A percentile compares a stretch with the other conserved stretches of the same genome.
phyloP scores from a whole-genome alignment of 805 yeast species.

The Ogataea parapolymorpha region DNA sequence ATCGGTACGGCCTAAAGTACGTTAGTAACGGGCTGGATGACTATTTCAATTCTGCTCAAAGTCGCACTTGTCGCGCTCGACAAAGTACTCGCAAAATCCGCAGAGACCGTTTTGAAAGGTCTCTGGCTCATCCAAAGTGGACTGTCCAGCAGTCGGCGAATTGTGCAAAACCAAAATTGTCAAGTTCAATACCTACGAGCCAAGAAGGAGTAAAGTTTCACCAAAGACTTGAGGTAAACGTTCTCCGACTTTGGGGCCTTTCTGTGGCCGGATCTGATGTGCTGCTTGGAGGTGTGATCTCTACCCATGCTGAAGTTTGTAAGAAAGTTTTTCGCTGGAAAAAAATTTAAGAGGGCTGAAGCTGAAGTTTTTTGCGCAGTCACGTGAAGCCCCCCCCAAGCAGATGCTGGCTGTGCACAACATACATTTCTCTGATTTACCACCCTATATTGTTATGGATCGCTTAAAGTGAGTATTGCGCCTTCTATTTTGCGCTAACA shows the following conservation, averaged over 20 bases:
- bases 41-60: conserved; percentile 12
- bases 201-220: conserved; percentile 97
- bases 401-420: conserved; percentile 4
- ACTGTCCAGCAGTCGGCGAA: conserved; percentile 13
- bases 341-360: conserved; percentile 6
- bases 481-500: not conserved
- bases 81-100: conserved; percentile 10
- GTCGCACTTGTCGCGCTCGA: conserved; percentile 5
- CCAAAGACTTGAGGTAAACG: conserved; percentile 97
- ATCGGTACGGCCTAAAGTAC: conserved; percentile 85
- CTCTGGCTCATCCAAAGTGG: conserved; percentile 10
- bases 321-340: conserved; percentile 7
- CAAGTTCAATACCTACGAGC: conserved; percentile 77
- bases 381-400: conserved; percentile 5
- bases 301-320: conserved; percentile 71
- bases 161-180: conserved; percentile 25
- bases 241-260: conserved; percentile 99
- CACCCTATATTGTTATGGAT: conserved; percentile 10
- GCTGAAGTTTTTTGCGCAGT: not conserved
- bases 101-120: conserved; percentile 1
- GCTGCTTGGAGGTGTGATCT: conserved; percentile 96
- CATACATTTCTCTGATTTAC: no score
- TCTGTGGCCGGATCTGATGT: conserved; percentile 94
- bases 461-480: conserved; percentile 17
- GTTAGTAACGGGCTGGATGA: conserved; percentile 30